Conservation (phyloP, 2,329 filamentous ascomycete genomes). For the Pezicula rhizophila region DNA sequence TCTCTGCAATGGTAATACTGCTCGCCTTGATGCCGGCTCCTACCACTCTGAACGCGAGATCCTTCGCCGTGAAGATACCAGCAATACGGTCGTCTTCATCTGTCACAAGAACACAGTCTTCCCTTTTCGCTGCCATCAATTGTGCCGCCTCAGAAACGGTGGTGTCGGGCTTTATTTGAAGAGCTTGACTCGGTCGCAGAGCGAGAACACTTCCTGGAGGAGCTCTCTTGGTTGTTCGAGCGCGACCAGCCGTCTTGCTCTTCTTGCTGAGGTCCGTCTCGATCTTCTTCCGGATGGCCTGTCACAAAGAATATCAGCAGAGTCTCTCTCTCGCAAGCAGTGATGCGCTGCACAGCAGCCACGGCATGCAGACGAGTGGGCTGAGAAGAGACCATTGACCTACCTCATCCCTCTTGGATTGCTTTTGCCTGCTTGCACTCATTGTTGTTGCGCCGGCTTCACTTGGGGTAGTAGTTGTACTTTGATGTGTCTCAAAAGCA, state of each 20-base stretch:
- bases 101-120: constrained; percentile 95
- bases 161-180: constrained; percentile 94
- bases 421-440: constrained; percentile 92
- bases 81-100: constrained; percentile 97
- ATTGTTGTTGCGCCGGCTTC: constrained; percentile 52
- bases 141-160: constrained; percentile 95
- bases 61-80: constrained; percentile 98
- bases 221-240: constrained; percentile 83
- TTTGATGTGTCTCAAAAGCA: constrained; percentile 52
- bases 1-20: constrained; percentile 89
- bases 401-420: constrained; percentile 98
- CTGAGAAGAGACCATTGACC: constrained; percentile 27
- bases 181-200: constrained; percentile 87
- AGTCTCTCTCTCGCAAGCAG: not conserved
- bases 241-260: constrained; percentile 72
- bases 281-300: constrained; percentile 96
- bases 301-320: constrained; percentile 18
- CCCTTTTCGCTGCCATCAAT: constrained; percentile 96
- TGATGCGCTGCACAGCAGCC: not conserved
- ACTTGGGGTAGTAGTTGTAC: constrained; percentile 43
- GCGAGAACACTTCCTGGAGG: constrained; percentile 94
- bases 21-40: constrained; percentile 83
- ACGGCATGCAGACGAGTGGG: not conserved
- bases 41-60: constrained; percentile 94
- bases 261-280: constrained; percentile 98